A percentile compares a stretch with the other conserved stretches of the same genome.
Evolutionary conservation across 1,284 basidiomycete species (phyloP).

Genomic region (Neotropicomus parvogracilis): DNA sequence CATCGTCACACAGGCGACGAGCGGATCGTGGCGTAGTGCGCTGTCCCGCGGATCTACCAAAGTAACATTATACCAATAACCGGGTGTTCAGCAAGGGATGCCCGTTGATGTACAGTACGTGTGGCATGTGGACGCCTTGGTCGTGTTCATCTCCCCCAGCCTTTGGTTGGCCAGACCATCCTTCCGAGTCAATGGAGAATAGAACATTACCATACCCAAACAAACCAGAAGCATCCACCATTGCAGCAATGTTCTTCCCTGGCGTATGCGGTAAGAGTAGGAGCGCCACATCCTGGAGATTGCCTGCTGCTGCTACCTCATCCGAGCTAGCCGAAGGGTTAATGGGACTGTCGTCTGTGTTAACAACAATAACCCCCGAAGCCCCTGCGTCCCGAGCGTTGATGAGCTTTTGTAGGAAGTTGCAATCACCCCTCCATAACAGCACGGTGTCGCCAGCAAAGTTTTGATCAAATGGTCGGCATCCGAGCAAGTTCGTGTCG

Average conservation of each 20-base stretch:
- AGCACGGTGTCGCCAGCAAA: slow-evolving; percentile 54
- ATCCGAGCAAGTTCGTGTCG: slow-evolving; percentile 53
- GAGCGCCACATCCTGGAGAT: slow-evolving; percentile 55
- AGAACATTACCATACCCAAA: slow-evolving; percentile 48
- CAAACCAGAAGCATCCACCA: slow-evolving; percentile 51
- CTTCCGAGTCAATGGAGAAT: slow-evolving; percentile 47
- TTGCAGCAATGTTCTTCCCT: slow-evolving; percentile 50
- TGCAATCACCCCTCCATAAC: slow-evolving; percentile 69
- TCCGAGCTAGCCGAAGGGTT: slow-evolving; percentile 63
- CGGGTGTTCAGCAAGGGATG: slow-evolving; percentile 74
- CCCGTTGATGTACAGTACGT: slow-evolving; percentile 72
- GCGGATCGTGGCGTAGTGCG: too few relatives aligned
- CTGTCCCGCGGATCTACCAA: neutral
- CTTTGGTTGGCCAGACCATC: slow-evolving; percentile 29
- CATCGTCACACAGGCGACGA: too few relatives aligned
- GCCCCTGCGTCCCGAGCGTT: slow-evolving; percentile 65
- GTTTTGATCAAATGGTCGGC: slow-evolving; percentile 46
- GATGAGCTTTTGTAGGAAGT: slow-evolving; percentile 77
- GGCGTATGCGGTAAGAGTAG: slow-evolving; percentile 54
- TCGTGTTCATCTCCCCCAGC: slow-evolving; percentile 12
- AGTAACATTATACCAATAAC: slow-evolving; percentile 48
- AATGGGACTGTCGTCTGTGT: slow-evolving; percentile 53
- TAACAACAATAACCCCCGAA: slow-evolving; percentile 70
- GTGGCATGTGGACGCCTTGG: slow-evolving; percentile 27
- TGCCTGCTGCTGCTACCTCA: slow-evolving; percentile 56